Conservation (phyloP, 164 flowering plant genomes). For the Magnolia kwangsiensis region DNA sequence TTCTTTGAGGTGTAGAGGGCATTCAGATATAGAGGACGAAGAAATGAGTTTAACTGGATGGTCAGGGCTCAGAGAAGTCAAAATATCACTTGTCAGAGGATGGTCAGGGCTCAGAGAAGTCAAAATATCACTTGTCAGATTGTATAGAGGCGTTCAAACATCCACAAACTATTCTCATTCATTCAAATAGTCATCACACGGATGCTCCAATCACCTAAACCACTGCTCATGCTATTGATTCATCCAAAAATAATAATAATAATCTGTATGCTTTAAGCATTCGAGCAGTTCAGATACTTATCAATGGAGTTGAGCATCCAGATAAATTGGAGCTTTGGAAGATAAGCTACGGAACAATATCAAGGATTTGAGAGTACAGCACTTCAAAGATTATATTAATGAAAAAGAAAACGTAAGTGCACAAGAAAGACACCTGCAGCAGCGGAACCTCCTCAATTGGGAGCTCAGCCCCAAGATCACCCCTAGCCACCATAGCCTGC, state of each 20-base stretch:
- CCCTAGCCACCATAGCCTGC: conserved; percentile 27
- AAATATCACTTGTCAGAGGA: background rate
- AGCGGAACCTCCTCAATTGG: conserved; percentile 25
- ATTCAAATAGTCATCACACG: too few relatives aligned
- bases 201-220: too few relatives aligned
- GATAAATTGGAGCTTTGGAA: too few relatives aligned
- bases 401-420: background rate
- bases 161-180: background rate
- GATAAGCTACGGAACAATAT: too few relatives aligned
- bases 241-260: too few relatives aligned
- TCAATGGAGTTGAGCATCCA: too few relatives aligned
- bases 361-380: too few relatives aligned
- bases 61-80: background rate
- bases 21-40: background rate
- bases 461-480: conserved; percentile 26
- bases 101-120: background rate
- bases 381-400: background rate
- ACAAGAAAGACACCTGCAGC: conserved; percentile 14
- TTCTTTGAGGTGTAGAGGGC: background rate
- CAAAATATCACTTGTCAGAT: background rate
- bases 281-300: too few relatives aligned
- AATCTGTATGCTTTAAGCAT: too few relatives aligned
- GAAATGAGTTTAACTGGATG: background rate
- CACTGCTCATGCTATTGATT: too few relatives aligned
- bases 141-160: background rate